Base-by-base conservation (phyloP, 164 flowering plant genomes). In the Vitis riparia region DNA sequence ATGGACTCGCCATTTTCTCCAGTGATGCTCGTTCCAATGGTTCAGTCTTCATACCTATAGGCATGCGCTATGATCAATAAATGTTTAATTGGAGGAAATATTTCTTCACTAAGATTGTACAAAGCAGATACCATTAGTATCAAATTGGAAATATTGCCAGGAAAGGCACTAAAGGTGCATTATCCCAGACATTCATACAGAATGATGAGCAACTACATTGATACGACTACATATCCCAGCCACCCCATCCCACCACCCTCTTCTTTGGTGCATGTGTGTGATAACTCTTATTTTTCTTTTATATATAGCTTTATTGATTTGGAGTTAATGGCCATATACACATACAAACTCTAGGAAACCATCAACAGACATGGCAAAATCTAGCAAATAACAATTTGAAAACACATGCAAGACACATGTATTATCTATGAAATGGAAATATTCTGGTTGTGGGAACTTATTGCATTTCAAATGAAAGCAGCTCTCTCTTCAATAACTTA, bases 31-130 rank as follows among this genome's bases (percentile, higher is more conserved):
- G 73, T 70, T 82, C 84, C 53, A 72, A 73, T 23, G 86, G 65
- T 23, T 63, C 78, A n/a, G 81, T 75, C 69, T 78, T 81, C 2
- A 89, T 77, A 59, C 91, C 97, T 91, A 73, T 47, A 78, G 0
- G 51, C 27, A 74, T 14, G 51, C 12, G 50, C 1, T 48, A 63
- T 16, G 5, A 48, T 11, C 19, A 5, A 13, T 12, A 71, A 47
- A 15, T 65, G 5, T 53, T 16, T 15, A 19, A 13, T 65, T 4
- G 27, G 9, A 37, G 52, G 13, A 14, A 37, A 37, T 37, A 14
- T 9, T 52, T n/a, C 9, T 47, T 59, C 17, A 68, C 11, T 11
- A 58, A 3, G 19, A 47, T 59, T n/a, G 9, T n/a, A 67, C 32
- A n/a, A 58, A 12, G 10, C 37, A 69, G n/a, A 5, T 13, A 6